A percentile compares a stretch with the other conserved stretches of the same genome.
Evolutionary conservation across 768 basidiomycete species (phyloP).

Genomic region (Tulasnella sp.): DNA sequence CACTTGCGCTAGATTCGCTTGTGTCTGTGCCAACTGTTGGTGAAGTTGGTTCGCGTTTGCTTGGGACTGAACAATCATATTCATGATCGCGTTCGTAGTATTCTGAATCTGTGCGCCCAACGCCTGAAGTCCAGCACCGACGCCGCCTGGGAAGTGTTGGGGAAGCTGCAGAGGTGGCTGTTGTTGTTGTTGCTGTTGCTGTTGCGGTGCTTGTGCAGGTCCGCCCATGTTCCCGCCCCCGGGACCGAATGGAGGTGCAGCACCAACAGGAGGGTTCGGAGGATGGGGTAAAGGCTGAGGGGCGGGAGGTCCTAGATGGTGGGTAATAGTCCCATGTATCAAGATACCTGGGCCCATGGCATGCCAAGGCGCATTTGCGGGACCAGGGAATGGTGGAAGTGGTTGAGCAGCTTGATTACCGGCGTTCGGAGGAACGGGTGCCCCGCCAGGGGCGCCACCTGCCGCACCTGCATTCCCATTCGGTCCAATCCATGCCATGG

Average conservation of each 20-base stretch:
- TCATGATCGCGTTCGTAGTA: too few relatives aligned
- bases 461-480: neutral
- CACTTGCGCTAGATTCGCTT: neutral
- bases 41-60: conserved; percentile 1
- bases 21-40: neutral
- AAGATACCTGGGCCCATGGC: too few relatives aligned
- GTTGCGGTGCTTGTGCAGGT: neutral
- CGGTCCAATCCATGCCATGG: neutral
- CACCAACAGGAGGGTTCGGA: neutral
- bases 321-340: too few relatives aligned
- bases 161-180: neutral
- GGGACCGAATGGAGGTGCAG: neutral
- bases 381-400: neutral
- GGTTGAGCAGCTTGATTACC: neutral
- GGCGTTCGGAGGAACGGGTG: neutral
- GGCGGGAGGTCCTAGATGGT: neutral
- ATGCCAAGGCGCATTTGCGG: too few relatives aligned
- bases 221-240: neutral
- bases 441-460: neutral
- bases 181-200: neutral
- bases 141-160: neutral
- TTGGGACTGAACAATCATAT: neutral
- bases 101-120: too few relatives aligned
- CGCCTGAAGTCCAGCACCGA: neutral
- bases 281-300: neutral